Evolutionary conservation across 768 basidiomycete genomes (phyloP), one percentile per base, ranked within the genome.

Genomic region (Lactarius hengduanensis): DNA sequence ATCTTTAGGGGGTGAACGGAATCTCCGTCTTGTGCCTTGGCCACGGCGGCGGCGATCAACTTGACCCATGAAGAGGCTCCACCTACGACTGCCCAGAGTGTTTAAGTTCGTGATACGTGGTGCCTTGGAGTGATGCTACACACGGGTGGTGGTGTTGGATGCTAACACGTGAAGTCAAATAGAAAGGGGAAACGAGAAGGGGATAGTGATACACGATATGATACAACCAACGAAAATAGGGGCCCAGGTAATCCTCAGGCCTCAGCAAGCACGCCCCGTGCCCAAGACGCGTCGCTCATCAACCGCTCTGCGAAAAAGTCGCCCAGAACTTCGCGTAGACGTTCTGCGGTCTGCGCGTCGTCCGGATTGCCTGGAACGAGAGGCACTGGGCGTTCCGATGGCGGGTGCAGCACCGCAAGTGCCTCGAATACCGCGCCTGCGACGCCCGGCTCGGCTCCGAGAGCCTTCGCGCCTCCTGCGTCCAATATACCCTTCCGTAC

Each of bases 401-500:
- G 76, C 0, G 86, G 84, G 40, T 81, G 81, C 15, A 92, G 77
- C 11, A 86, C 82, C 53, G 79, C 79, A 26, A 92, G 74, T 0
- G 90, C 88, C 67, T 86, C 84, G 82, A 90, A 81, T 9, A 90
- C 84, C 16, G 88, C 83, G 30, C 82, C 78, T 3, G 85, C 81
- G 8, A 92, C 66, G 78, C 11, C 78, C 72, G 22, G 77, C 73
- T 92, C 91, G 47, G 81, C 85, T 3, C 88, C 90, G 4, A 94
- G 83, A 5, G 90, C 83, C 61, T 84, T 86, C 7, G 89, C 89
- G 18, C 92, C 92, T 3, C 90, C 89, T 22, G 90, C 88, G 68
- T 91, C 90, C 2, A 94, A 82, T 13, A 94, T 78, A 0, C 92
- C 92, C 74, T 93, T 91, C 45, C 90, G 78, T 9, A 94, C 85